Evolutionary conservation across 2,329 filamentous ascomycete genomes (phyloP).

Genomic region (Xylariales sp.): DNA sequence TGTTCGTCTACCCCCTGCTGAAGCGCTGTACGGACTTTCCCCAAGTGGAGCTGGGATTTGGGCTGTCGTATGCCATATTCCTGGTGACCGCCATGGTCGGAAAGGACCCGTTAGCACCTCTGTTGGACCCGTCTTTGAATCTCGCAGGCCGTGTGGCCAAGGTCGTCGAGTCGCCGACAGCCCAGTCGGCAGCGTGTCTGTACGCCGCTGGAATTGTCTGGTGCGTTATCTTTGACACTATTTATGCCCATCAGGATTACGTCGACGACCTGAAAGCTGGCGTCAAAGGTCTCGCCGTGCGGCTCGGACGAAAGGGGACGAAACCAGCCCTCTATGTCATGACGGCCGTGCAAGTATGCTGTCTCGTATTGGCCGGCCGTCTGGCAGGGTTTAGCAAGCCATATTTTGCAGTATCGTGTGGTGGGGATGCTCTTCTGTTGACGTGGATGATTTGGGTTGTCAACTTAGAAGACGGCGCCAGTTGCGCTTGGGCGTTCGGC

Average conservation of each 20-base stretch:
- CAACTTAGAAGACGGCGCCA: too few relatives aligned
- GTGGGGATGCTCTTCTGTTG: background rate
- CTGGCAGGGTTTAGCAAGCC: background rate
- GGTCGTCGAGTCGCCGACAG: background rate
- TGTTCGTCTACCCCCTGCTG: conserved; percentile 60
- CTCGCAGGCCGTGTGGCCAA: background rate
- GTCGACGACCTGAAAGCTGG: conserved; percentile 56
- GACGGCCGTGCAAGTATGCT: conserved; percentile 7
- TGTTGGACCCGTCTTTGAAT: background rate
- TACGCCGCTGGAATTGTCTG: conserved; percentile 23
- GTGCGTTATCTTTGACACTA: conserved; percentile 28
- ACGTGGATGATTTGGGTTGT: conserved; percentile 17
- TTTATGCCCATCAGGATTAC: conserved; percentile 57
- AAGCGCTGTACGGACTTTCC: conserved; percentile 64
- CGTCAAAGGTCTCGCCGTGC: conserved; percentile 62
- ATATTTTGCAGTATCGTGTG: conserved; percentile 29
- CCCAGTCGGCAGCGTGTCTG: conserved; percentile 5
- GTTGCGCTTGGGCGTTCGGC: too few relatives aligned
- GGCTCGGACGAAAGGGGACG: conserved; percentile 34
- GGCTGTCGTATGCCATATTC: conserved; percentile 61
- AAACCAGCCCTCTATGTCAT: conserved; percentile 10
- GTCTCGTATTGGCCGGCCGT: conserved; percentile 13
- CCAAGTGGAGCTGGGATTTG: conserved; percentile 60
- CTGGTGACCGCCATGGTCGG: conserved; percentile 50
- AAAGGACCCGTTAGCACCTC: conserved; percentile 60